These are phyloP conservation scores for Mollisia scopiformis DNA, from an alignment of 2,329 filamentous ascomycete species.

Conservation along the genomic window DNA sequence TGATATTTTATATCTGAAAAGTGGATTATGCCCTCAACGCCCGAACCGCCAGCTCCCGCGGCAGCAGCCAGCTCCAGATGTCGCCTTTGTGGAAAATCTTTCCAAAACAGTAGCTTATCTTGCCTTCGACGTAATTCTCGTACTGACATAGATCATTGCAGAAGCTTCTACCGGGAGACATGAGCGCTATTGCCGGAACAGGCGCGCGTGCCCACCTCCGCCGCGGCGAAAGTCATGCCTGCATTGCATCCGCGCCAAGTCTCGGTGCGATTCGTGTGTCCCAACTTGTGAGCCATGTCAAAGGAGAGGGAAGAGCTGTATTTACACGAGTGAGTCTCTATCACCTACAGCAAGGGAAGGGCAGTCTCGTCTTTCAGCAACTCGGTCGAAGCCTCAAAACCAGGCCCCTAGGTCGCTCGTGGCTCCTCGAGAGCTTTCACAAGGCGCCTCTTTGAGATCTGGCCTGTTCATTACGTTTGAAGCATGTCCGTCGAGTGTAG, in stretches of 20 bases:
- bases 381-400: not conserved
- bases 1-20: too few species aligned
- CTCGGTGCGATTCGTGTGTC: not conserved
- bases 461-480: not conserved
- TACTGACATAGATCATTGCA: not conserved
- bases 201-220: not conserved
- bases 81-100: conserved; percentile 2
- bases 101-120: not conserved
- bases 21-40: not conserved
- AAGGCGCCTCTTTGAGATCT: not conserved
- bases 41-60: not conserved
- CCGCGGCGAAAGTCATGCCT: conserved; percentile 6
- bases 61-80: not conserved
- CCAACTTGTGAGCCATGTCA: conserved; percentile 3
- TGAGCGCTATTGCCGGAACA: conserved; percentile 3
- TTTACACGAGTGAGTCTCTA: not conserved
- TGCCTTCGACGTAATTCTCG: not conserved
- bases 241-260: conserved; percentile 6
- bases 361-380: not conserved
- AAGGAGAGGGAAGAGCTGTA: not conserved
- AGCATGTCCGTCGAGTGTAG: not conserved
- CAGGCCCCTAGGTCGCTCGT: not conserved
- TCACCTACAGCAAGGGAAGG: not conserved
- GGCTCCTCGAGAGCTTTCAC: not conserved
- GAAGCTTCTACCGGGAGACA: not conserved